A percentile compares a stretch with the other conserved stretches of the same genome.
Conservation (phyloP, 116 monocot genomes). For the Papilionanthe hybrid region DNA sequence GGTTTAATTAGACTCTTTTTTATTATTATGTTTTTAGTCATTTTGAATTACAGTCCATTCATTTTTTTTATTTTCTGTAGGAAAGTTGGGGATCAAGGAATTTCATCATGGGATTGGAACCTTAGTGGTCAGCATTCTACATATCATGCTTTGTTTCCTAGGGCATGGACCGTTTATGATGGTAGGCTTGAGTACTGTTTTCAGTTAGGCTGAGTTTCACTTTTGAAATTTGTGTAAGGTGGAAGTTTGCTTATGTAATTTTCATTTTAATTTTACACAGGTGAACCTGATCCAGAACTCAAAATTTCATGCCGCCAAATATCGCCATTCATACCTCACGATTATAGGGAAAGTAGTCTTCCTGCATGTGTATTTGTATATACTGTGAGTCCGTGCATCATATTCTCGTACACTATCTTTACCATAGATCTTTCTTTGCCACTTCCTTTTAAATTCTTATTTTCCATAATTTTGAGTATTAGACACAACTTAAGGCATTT, state of each 20-base stretch:
- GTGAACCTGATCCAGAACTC: slow-evolving; percentile 97
- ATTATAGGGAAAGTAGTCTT: slow-evolving; percentile 95
- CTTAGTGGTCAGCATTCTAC: slow-evolving; percentile 96
- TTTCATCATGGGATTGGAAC: slow-evolving; percentile 98
- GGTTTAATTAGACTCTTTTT: background rate
- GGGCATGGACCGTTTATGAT: slow-evolving; percentile 99
- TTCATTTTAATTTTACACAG: slow-evolving; percentile 25
- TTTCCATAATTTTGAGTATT: background rate
- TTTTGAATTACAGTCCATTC: slow-evolving; percentile 2
- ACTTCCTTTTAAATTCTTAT: background rate
- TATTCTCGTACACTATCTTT: background rate
- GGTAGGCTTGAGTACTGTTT: slow-evolving; percentile 30
- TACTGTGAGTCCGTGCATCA: slow-evolving; percentile 52
- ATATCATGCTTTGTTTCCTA: slow-evolving; percentile 96
- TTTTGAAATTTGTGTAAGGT: background rate
- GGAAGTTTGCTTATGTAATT: background rate
- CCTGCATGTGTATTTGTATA: slow-evolving; percentile 92
- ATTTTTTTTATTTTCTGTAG: slow-evolving; percentile 29
- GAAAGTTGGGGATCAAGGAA: slow-evolving; percentile 67
- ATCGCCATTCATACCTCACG: slow-evolving; percentile 98
- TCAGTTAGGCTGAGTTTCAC: background rate
- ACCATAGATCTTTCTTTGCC: background rate
- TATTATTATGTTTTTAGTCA: background rate
- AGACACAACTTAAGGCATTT: too few species aligned
- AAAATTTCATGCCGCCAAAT: slow-evolving; percentile 98